Conservation (phyloP, 768 basidiomycete species). For the Daedalea quercina region DNA sequence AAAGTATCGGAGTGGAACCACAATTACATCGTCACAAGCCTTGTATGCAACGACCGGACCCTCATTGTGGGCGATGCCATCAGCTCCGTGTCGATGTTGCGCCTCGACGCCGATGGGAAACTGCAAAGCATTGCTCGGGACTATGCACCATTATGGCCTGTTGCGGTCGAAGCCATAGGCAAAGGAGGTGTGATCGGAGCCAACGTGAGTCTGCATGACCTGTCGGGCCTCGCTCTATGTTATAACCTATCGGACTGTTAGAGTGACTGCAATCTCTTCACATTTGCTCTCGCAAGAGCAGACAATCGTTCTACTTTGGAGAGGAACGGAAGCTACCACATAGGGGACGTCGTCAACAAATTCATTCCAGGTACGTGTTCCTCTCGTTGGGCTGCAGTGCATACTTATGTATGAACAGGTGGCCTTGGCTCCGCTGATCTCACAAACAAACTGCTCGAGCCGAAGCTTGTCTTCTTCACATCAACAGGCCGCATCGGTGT, state of each 20-base stretch:
- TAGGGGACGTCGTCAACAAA: slow-evolving; percentile 74
- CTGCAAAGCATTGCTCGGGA: slow-evolving; percentile 51
- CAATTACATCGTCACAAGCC: slow-evolving; percentile 69
- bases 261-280: slow-evolving; percentile 63
- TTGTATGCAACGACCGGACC: slow-evolving; percentile 47
- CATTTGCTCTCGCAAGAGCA: slow-evolving; percentile 45
- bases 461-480: slow-evolving; percentile 71
- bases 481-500: slow-evolving; percentile 75
- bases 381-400: slow-evolving; percentile 1
- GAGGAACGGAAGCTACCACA: slow-evolving; percentile 61
- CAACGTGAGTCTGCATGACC: slow-evolving; percentile 46
- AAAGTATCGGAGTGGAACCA: slow-evolving; percentile 65
- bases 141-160: slow-evolving; percentile 70
- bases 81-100: slow-evolving; percentile 68
- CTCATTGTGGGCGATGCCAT: slow-evolving; percentile 78
- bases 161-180: slow-evolving; percentile 53
- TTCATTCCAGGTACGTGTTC: slow-evolving; percentile 53
- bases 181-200: slow-evolving; percentile 58
- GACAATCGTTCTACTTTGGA: slow-evolving; percentile 44
- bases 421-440: slow-evolving; percentile 41
- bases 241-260: slow-evolving; percentile 20
- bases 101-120: slow-evolving; percentile 37
- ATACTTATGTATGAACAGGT: slow-evolving; percentile 32
- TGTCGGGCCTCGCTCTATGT: background rate
- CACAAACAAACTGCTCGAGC: slow-evolving; percentile 35